Evolutionary conservation across 2,329 filamentous ascomycete species (phyloP), one percentile per base, ranked within the genome.

Genomic region (Penicillium sp.): DNA sequence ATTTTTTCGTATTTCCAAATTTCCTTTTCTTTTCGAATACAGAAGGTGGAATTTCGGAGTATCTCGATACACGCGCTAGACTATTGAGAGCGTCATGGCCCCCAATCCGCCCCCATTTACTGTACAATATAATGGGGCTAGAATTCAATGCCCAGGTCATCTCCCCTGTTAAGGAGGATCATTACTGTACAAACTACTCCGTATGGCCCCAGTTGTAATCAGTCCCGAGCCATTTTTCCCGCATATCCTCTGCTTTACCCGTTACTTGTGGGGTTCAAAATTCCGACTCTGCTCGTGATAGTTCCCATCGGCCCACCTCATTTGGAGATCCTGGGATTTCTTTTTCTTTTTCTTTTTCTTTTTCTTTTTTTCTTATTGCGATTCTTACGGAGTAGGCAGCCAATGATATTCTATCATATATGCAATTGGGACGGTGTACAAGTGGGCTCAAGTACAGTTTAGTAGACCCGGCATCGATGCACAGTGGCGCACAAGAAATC

Each of bases 241-340:
- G 40, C 53, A 44, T 53, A 52, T 51, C 22, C 48, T 54, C 51
- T 46, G 43, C 47, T 45, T 47, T 55, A 53, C 53, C 54, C 52
- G 57, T 57, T 52, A 60, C 17, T 44, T 56, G 56, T 61, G 58
- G 58, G 54, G 57, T 49, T 53, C 49, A 39, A 58, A 58, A 57
- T 44, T 48, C 31, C 29, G 46, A 41, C 37, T 54, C 42, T 45
- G 33, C 51, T 53, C 40, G 45, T 45, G 46, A 49, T 52, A 52
- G 42, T 45, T 48, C 43, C 41, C 43, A 48, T 53, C 49, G 57
- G 54, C 57, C 50, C 54, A 58, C 57, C 32, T 33, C 33, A 39
- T 34, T 43, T 50, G 57, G 57, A 59, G 54, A 59, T 57, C 53
- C 47, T 55, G 37, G 37, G 53, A 52, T 31, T 38, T 24, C 6